These are phyloP conservation scores for Wallacemonas sp. DNA, from an alignment of 208 protist genomes.

Conservation along the genomic window DNA sequence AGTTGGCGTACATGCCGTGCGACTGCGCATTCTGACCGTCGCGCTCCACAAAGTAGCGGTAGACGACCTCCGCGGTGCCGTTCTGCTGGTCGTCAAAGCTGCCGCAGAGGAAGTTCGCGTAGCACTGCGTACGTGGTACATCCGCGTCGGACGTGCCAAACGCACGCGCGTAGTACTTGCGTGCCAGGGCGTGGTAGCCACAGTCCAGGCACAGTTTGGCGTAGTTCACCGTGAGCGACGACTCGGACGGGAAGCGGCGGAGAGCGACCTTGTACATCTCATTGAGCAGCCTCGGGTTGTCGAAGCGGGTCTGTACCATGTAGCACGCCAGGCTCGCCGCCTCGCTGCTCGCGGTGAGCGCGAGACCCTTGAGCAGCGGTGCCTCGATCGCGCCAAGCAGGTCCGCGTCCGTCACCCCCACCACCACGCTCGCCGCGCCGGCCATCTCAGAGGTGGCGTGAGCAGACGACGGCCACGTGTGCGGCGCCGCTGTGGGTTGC, in stretches of 20 bases:
- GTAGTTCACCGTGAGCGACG: constrained; percentile 79
- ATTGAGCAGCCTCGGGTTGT: constrained; percentile 62
- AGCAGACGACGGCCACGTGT: not conserved
- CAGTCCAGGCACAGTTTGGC: constrained; percentile 73
- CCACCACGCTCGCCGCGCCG: not conserved
- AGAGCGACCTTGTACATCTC: constrained; percentile 62
- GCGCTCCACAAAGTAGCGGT: constrained; percentile 47
- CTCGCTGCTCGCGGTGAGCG: constrained; percentile 51
- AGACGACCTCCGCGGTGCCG: constrained; percentile 34
- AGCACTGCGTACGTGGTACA: constrained; percentile 61
- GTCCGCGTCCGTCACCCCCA: not conserved
- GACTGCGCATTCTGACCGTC: constrained; percentile 32
- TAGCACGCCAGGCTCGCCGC: constrained; percentile 70
- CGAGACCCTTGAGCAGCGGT: constrained; percentile 57
- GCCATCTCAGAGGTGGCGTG: not conserved
- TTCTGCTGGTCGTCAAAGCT: constrained; percentile 45
- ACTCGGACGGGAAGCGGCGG: constrained; percentile 50
- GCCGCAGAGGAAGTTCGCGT: constrained; percentile 66
- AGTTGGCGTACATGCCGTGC: constrained; percentile 65
- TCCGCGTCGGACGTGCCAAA: constrained; percentile 61
- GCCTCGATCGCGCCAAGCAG: constrained; percentile 29
- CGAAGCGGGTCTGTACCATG: constrained; percentile 64
- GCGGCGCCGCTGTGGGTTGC: constrained; percentile 15
- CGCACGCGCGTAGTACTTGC: constrained; percentile 70
- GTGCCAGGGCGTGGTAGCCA: constrained; percentile 46